These are phyloP conservation scores for Cryptococcus floricola DNA, from an alignment of 1,284 basidiomycete genomes.

Conservation along the genomic window DNA sequence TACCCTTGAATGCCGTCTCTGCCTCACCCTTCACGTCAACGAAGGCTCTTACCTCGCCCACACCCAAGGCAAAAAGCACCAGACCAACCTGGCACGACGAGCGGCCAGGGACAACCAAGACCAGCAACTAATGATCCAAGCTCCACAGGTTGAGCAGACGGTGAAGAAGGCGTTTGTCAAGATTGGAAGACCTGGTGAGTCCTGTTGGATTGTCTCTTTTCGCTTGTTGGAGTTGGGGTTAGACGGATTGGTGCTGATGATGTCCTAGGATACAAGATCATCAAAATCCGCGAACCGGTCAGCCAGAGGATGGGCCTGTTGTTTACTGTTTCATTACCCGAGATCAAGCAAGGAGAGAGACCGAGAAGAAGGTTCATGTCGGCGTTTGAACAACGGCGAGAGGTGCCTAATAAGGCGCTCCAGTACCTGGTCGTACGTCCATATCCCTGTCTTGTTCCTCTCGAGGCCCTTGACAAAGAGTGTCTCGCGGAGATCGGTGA, in stretches of 20 bases:
- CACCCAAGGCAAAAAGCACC: constrained; percentile 99
- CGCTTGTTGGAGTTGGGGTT: neutral
- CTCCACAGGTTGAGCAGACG: constrained; percentile 52
- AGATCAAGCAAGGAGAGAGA: constrained; percentile 80
- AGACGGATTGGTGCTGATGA: neutral
- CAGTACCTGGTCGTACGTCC: constrained; percentile 89
- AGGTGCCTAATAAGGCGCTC: constrained; percentile 90
- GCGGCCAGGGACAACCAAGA: constrained; percentile 95
- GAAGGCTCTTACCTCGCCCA: constrained; percentile 99
- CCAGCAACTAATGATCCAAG: constrained; percentile 76
- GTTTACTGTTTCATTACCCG: constrained; percentile 93
- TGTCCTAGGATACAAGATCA: constrained; percentile 50
- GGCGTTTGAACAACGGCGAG: constrained; percentile 95
- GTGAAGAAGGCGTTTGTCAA: constrained; percentile 90
- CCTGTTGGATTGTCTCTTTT: neutral
- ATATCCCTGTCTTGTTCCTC: neutral
- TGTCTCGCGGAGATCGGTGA: neutral
- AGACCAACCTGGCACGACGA: constrained; percentile 93
- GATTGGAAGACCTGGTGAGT: constrained; percentile 82
- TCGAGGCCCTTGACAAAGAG: neutral
- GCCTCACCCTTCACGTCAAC: constrained; percentile 96
- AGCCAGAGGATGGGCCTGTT: constrained; percentile 71
- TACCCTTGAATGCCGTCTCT: constrained; percentile 95
- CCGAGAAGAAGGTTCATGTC: constrained; percentile 95
- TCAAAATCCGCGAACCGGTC: constrained; percentile 53